These are phyloP conservation scores for Mycena haematopus DNA, from an alignment of 768 basidiomycete species.

Conservation along the genomic window DNA sequence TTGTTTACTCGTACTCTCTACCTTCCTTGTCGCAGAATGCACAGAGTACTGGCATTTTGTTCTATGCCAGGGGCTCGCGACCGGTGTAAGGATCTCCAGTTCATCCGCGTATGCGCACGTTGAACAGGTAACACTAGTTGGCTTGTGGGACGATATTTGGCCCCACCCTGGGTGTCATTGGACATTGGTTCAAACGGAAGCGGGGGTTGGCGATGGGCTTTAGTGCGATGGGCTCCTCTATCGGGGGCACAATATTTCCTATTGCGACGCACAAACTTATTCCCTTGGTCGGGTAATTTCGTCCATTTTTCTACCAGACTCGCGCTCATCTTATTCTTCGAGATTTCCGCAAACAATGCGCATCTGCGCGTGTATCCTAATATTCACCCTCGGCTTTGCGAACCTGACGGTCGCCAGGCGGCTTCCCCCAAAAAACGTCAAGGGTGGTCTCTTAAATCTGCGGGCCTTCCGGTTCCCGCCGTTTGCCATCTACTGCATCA, in stretches of 20 bases:
- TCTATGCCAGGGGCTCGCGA: constrained; percentile 19
- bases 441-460: constrained; percentile 61
- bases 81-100: constrained; percentile 20
- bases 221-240: constrained; percentile 58
- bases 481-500: constrained; percentile 58
- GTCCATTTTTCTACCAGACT: background rate
- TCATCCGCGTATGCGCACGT: background rate
- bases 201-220: constrained; percentile 62
- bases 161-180: constrained; percentile 54
- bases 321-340: background rate
- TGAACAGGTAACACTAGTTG: constrained; percentile 21
- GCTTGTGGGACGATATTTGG: constrained; percentile 56
- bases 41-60: constrained; percentile 23
- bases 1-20: constrained; percentile 5
- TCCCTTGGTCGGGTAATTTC: constrained; percentile 49
- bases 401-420: constrained; percentile 55
- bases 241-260: constrained; percentile 70
- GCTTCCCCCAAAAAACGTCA: constrained; percentile 55
- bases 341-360: constrained; percentile 79
- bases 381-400: constrained; percentile 54
- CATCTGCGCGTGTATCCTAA: constrained; percentile 63
- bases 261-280: constrained; percentile 60
- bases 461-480: constrained; percentile 50
- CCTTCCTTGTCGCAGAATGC: constrained; percentile 17
- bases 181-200: constrained; percentile 69